Evolutionary conservation across 257 asterid genomes (phyloP), one percentile per base, ranked within the genome.

Genomic region (Linderniella brevidens): DNA sequence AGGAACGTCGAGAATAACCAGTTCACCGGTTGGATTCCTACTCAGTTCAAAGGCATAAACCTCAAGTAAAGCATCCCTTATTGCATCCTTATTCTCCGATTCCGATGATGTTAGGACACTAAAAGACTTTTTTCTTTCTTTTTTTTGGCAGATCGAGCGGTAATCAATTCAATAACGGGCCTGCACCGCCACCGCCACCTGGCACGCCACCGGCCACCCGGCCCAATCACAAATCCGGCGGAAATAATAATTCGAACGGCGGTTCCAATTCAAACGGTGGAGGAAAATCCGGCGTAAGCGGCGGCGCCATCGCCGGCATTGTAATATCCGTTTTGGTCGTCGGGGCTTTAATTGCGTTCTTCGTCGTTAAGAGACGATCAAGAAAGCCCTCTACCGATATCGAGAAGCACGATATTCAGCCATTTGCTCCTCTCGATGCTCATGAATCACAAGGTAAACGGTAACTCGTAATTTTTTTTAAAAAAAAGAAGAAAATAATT

Each of bases 131-230:
- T 25, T 25, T 25, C 56, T 57, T 46, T 57, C 25, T 19, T 57
- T 58, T 17, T 20, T 49, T 49, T 48, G 17, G 52, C 79, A 88
- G 98, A 54, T 41, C 76, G 6, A 69, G 64, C 49, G 96, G 94
- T 46, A 88, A 88, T 66, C 66, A 73, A 11, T 79, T 88, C 71
- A 70, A 56, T 63, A 39, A 75, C 0, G 96, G 92, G 58, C 73
- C 98, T n/a, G 98, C 94, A 15, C 93, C 93, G 50, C 92, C 97
- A 48, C 92, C 97, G 37, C 97, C 97, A 17, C 97, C 95, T 20
- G 95, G 97, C 63, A 71, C 95, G 20, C 97, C 94, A 38, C 82
- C 97, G 8, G 78, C 79, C 65, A 54, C 54, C 66, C 72, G 66
- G 44, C 86, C 88, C 48, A 60, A 64, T 50, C 83, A 64, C 43